A percentile compares a stretch with the other conserved stretches of the same genome.
These are phyloP conservation scores for Nothophytophthora sp. DNA, from an alignment of 352 stramenopile species.

Conservation along the genomic window DNA sequence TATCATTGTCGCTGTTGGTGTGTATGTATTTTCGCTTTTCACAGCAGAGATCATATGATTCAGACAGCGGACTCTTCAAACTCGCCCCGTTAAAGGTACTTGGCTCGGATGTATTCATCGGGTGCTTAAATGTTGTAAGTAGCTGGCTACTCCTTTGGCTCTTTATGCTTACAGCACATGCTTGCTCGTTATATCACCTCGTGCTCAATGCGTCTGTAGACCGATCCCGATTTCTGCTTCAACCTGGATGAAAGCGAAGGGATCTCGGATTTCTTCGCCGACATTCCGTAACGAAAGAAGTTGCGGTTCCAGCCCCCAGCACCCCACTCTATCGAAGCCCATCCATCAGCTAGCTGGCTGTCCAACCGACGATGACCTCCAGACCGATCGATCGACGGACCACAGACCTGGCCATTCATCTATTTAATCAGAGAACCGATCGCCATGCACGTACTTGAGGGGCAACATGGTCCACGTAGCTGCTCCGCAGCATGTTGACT, in stretches of 20 bases:
- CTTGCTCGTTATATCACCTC: no score
- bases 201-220: constrained; percentile 39
- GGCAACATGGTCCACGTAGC: constrained; percentile 37
- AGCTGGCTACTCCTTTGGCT: no score
- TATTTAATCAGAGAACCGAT: constrained; percentile 42
- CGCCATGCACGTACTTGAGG: constrained; percentile 26
- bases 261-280: constrained; percentile 88
- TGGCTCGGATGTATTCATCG: no score
- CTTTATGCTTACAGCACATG: no score
- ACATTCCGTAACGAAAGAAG: constrained; percentile 50
- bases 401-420: constrained; percentile 23
- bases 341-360: constrained; percentile 6
- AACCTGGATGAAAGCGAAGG: constrained; percentile 87
- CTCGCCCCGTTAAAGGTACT: constrained; percentile 82
- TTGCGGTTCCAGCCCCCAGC: constrained; percentile 4
- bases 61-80: constrained; percentile 83
- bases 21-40: constrained; percentile 5
- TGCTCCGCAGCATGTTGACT: constrained; percentile 49
- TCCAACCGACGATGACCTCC: constrained; percentile 4
- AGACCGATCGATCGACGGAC: constrained; percentile 5
- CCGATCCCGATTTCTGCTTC: constrained; percentile 89
- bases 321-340: constrained; percentile 7
- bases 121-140: no score
- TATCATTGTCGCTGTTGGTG: no score
- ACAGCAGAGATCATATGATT: constrained; percentile 81